Evolutionary conservation across 441 rosid species (phyloP).

Genomic region (Lepidium campestre): DNA sequence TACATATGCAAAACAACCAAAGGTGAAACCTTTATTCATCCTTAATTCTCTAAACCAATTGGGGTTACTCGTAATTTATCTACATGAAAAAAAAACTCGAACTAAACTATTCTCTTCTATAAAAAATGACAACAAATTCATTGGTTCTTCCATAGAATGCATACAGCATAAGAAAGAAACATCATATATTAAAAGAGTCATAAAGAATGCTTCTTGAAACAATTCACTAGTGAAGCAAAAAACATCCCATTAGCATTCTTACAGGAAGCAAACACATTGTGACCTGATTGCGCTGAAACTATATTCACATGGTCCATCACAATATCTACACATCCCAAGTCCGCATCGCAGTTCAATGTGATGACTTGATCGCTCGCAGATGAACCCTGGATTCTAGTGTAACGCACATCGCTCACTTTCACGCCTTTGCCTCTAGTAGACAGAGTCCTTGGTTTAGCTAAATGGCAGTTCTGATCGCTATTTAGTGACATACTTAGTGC

Average conservation of each 20-base stretch:
- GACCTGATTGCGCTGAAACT: constrained; percentile 10
- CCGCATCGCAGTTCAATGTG: constrained; percentile 24
- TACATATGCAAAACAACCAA: neutral
- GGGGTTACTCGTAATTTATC: no score
- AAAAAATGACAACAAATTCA: neutral
- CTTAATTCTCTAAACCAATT: no score
- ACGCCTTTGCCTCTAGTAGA: constrained; percentile 8
- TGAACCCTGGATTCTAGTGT: constrained; percentile 18
- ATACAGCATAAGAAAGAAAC: neutral
- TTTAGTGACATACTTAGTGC: neutral
- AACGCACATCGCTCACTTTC: constrained; percentile 28
- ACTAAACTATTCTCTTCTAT: neutral
- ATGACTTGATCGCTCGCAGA: constrained; percentile 28
- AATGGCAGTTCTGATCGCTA: neutral
- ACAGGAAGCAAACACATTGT: constrained; percentile 10
- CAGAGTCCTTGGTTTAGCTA: neutral
- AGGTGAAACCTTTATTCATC: neutral
- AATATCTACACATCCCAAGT: constrained; percentile 27
- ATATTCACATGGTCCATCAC: constrained; percentile 21
- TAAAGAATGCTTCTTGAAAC: neutral
- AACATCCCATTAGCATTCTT: constrained; percentile 11
- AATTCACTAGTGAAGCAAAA: neutral
- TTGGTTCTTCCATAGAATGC: neutral
- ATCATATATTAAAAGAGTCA: neutral
- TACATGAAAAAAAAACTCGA: neutral